Evolutionary conservation across 345 rosid genomes (phyloP).

Genomic region (Salix viminalis): DNA sequence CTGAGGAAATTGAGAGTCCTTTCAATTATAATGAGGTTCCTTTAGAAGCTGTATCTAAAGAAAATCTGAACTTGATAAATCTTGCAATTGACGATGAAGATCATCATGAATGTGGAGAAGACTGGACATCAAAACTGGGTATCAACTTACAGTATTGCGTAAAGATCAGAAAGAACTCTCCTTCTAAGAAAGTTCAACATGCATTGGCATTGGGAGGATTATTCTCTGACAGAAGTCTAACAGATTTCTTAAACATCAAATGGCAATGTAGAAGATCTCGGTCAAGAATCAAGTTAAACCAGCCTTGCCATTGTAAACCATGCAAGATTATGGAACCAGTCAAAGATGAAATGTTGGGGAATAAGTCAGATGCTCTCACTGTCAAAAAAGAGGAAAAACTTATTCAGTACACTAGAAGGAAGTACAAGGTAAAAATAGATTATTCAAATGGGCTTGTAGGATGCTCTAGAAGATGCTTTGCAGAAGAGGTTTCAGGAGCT

Average conservation of each 20-base stretch:
- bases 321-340: slow-evolving; percentile 36
- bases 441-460: slow-evolving; percentile 27
- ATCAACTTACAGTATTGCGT: slow-evolving; percentile 74
- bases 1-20: slow-evolving; percentile 61
- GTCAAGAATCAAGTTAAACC: slow-evolving; percentile 48
- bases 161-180: slow-evolving; percentile 67
- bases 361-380: slow-evolving; percentile 21
- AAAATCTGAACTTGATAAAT: slow-evolving; percentile 76
- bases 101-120: slow-evolving; percentile 49
- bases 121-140: slow-evolving; percentile 88
- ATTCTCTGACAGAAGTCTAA: slow-evolving; percentile 43
- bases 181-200: slow-evolving; percentile 64
- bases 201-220: slow-evolving; percentile 72
- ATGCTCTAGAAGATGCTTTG: slow-evolving; percentile 6
- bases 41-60: slow-evolving; percentile 54
- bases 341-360: slow-evolving; percentile 20
- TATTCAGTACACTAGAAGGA: slow-evolving; percentile 81
- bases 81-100: slow-evolving; percentile 74
- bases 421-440: slow-evolving; percentile 42
- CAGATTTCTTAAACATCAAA: slow-evolving; percentile 44
- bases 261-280: slow-evolving; percentile 80
- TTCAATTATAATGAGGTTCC: slow-evolving; percentile 63
- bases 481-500: slow-evolving; percentile 28
- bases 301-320: slow-evolving; percentile 27
- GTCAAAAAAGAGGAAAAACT: slow-evolving; percentile 47